A percentile compares a stretch with the other conserved stretches of the same genome.
Conservation (phyloP, 805 yeast genomes). For the Barnettozyma salicaria region DNA sequence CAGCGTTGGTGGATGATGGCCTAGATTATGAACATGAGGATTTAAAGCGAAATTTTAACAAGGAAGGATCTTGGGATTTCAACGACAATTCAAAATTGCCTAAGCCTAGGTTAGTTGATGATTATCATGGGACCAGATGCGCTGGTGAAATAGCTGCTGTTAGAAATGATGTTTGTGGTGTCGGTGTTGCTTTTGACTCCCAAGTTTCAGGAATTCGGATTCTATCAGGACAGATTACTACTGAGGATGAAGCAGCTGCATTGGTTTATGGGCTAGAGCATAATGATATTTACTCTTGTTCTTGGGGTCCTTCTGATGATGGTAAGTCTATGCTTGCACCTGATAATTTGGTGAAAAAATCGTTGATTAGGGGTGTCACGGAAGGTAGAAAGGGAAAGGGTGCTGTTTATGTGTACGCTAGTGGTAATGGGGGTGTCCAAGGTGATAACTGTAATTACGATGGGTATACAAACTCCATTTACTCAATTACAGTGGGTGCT, state of each 20-base stretch:
- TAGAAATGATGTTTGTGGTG: conserved; percentile 80
- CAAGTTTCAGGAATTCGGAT: conserved; percentile 88
- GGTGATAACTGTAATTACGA: conserved; percentile 95
- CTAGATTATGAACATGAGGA: conserved; percentile 77
- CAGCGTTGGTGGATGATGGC: conserved; percentile 94
- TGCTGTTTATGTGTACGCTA: conserved; percentile 87
- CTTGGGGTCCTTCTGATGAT: conserved; percentile 98
- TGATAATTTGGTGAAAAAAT: conserved; percentile 66
- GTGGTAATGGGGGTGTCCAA: conserved; percentile 83
- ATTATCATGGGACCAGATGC: conserved; percentile 94
- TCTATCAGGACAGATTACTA: conserved; percentile 69
- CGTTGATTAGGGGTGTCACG: conserved; percentile 76
- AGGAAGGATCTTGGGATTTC: conserved; percentile 89
- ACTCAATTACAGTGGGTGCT: conserved; percentile 92
- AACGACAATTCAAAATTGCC: conserved; percentile 74
- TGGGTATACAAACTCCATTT: conserved; percentile 94
- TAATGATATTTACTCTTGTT: conserved; percentile 92
- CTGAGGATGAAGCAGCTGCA: conserved; percentile 89
- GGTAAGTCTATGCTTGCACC: conserved; percentile 87
- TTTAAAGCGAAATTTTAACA: conserved; percentile 58
- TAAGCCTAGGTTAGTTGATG: conserved; percentile 72
- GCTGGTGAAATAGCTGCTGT: conserved; percentile 96
- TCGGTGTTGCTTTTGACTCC: conserved; percentile 90
- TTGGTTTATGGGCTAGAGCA: conserved; percentile 71
- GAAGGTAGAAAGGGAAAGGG: conserved; percentile 82